Percentiles rank a stretch among this genome's conserved stretches.
Conservation (phyloP, 2,329 filamentous ascomycete genomes). For the Aspergillus tanneri region DNA sequence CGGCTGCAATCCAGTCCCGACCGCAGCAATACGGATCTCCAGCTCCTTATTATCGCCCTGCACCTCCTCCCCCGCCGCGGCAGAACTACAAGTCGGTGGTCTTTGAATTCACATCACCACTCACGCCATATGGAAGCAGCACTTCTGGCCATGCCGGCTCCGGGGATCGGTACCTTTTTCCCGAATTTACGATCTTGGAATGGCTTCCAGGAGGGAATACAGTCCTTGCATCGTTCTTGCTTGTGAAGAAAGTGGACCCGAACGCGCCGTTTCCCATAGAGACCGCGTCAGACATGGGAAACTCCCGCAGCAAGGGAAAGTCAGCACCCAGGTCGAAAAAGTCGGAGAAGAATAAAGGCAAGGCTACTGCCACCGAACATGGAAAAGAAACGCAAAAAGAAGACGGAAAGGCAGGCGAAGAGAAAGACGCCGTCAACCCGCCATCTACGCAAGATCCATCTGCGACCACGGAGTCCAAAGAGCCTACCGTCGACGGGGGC, state of each 20-base stretch:
- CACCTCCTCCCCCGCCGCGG: constrained; percentile 36
- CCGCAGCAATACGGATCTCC: constrained; percentile 35
- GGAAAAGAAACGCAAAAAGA: constrained; percentile 7
- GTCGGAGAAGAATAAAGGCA: constrained; percentile 29
- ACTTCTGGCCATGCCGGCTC: constrained; percentile 43
- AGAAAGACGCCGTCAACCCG: constrained; percentile 5
- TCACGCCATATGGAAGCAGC: constrained; percentile 43
- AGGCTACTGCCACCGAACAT: constrained; percentile 16
- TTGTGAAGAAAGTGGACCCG: constrained; percentile 45
- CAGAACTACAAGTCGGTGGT: constrained; percentile 48
- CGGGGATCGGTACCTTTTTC: constrained; percentile 51
- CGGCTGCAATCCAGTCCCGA: constrained; percentile 39
- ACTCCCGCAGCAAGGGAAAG: constrained; percentile 31
- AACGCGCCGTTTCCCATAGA: constrained; percentile 41
- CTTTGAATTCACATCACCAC: constrained; percentile 47
- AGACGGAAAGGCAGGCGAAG: constrained; percentile 7
- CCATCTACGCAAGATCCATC: constrained; percentile 11
- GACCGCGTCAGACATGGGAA: constrained; percentile 28
- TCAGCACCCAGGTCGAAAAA: constrained; percentile 40
- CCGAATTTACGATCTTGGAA: constrained; percentile 50
- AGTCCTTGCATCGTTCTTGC: constrained; percentile 49
- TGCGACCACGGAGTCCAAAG: constrained; percentile 10
- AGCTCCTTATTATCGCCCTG: constrained; percentile 34
- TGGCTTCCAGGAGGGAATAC: constrained; percentile 47
- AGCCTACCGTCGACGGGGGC: constrained; percentile 16